A percentile compares a stretch with the other conserved stretches of the same genome.
phyloP scores from a whole-genome alignment of 306 rosid species.

The Glycine latifolia region DNA sequence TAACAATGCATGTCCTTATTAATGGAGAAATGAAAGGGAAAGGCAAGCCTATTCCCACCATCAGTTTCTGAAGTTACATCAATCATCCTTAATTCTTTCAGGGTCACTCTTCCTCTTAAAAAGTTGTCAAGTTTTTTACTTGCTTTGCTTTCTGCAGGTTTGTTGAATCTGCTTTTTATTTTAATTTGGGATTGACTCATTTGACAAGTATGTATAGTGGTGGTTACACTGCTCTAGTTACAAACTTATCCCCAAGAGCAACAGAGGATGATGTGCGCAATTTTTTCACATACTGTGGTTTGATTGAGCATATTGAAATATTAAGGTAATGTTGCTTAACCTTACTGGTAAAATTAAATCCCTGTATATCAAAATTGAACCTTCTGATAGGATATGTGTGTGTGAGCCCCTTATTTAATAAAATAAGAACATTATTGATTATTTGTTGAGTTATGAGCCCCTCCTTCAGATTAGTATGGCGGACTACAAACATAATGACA shows the following conservation, averaged over 20 bases:
- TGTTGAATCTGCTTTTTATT: conserved; percentile 33
- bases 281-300: conserved; percentile 82
- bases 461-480: conserved; percentile 24
- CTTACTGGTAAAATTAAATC: conserved; percentile 10
- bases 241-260: conserved; percentile 78
- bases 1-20: conserved; percentile 35
- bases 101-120: no score
- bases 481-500: not conserved
- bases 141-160: conserved; percentile 50
- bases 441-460: conserved; percentile 1
- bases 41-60: conserved; percentile 15
- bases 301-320: conserved; percentile 77
- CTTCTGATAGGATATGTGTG: not conserved
- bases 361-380: not conserved
- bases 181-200: conserved; percentile 39
- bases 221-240: conserved; percentile 81
- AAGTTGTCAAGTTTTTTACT: not conserved
- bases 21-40: conserved; percentile 37
- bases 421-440: not conserved
- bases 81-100: not conserved
- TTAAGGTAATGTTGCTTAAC: conserved; percentile 61
- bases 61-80: conserved; percentile 12
- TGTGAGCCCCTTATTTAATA: not conserved
- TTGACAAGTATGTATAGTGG: conserved; percentile 62
- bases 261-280: conserved; percentile 74